These are phyloP conservation scores for Aureobasidium sp. DNA, from an alignment of 2,329 filamentous ascomycete species.

Conservation along the genomic window DNA sequence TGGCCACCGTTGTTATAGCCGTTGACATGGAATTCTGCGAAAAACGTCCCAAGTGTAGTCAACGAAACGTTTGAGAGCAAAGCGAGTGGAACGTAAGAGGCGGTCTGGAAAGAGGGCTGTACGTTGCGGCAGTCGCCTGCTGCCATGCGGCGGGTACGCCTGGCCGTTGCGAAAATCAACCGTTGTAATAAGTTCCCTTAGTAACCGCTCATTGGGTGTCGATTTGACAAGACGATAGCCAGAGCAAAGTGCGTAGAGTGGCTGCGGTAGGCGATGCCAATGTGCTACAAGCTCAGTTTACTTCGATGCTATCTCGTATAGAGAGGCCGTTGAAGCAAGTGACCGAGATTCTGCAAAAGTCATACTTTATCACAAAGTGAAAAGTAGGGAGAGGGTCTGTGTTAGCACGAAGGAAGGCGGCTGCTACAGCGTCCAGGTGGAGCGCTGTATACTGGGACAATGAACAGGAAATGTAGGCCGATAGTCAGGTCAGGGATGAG, in stretches of 20 bases:
- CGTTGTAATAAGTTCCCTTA: constrained; percentile 10
- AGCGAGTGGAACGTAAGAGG: neutral
- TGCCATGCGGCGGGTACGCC: neutral
- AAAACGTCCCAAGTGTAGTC: neutral
- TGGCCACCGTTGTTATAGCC: constrained; percentile 10
- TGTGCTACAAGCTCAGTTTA: neutral
- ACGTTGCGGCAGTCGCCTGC: neutral
- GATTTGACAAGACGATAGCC: neutral
- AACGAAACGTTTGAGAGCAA: neutral
- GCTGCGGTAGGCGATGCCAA: constrained; percentile 9
- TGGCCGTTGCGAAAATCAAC: constrained; percentile 11
- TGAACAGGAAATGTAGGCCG: neutral
- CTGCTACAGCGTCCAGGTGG: neutral
- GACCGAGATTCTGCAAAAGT: neutral
- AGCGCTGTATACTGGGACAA: neutral
- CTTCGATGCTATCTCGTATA: constrained; percentile 10
- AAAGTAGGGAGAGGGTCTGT: neutral
- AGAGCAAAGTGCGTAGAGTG: neutral
- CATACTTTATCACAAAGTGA: neutral
- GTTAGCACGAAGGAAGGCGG: neutral
- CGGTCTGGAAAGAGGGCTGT: neutral
- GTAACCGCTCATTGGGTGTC: neutral
- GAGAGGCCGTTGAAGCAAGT: neutral
- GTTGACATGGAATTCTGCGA: constrained; percentile 8
- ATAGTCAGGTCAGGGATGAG: neutral